phyloP scores from a whole-genome alignment of 2,329 filamentous ascomycete genomes.

The Neofusicoccum ribis region DNA sequence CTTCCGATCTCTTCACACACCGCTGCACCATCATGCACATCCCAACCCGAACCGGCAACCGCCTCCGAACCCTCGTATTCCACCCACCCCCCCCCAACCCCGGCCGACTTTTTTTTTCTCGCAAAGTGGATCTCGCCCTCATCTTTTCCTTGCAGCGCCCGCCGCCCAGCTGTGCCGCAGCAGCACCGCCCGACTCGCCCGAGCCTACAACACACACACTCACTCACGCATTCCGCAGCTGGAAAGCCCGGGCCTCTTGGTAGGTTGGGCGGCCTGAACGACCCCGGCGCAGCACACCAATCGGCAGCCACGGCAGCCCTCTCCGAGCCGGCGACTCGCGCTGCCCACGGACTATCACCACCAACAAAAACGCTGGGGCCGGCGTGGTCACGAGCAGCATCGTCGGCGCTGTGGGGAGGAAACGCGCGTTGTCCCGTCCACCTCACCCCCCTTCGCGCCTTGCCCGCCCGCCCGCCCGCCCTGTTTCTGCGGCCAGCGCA shows the following conservation, averaged over 20 bases:
- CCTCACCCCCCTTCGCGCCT: not conserved
- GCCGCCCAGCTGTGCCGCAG: not conserved
- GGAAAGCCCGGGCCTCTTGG: not conserved
- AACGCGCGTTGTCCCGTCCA: not conserved
- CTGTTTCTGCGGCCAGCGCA: not conserved
- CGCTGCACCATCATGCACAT: too few species aligned
- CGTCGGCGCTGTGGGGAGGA: not conserved
- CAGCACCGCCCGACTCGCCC: not conserved
- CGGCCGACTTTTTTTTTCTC: conserved; percentile 2
- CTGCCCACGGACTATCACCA: not conserved
- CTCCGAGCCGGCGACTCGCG: not conserved
- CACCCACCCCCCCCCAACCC: not conserved
- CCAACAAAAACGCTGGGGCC: not conserved
- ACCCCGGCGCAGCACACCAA: not conserved
- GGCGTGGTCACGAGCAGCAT: not conserved
- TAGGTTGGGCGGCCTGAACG: not conserved
- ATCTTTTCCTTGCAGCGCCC: too few species aligned
- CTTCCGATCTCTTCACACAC: too few species aligned
- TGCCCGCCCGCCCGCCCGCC: not conserved
- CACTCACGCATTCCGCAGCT: not conserved
- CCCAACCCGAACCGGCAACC: too few species aligned
- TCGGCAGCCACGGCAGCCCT: not conserved
- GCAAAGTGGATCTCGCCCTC: conserved; percentile 3
- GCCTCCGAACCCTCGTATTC: too few species aligned
- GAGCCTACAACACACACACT: not conserved